Percentiles rank a stretch among this genome's conserved stretches.
Conservation (phyloP, 2,329 filamentous ascomycete species). For the Colletotrichum ledebouriae region DNA sequence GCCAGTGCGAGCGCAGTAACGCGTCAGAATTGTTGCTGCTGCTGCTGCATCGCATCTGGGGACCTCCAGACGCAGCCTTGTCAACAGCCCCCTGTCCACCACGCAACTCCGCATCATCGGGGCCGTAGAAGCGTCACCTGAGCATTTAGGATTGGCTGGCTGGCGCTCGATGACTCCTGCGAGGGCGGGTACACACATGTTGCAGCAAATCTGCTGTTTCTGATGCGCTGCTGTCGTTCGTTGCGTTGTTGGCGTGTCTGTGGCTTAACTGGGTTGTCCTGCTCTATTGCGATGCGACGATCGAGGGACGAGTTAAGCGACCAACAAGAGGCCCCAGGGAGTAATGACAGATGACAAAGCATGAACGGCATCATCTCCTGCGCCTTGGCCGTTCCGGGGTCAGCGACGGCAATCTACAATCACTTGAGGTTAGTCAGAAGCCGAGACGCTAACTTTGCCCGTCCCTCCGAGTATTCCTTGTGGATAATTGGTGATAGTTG, state of each 20-base stretch:
- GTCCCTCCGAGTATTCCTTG: constrained; percentile 11
- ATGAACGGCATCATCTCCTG: background rate
- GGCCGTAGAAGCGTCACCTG: constrained; percentile 38
- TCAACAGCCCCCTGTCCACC: constrained; percentile 31
- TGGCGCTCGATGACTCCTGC: constrained; percentile 36
- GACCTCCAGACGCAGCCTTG: constrained; percentile 41
- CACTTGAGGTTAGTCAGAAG: constrained; percentile 18
- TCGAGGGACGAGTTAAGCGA: constrained; percentile 21
- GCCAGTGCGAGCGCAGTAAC: constrained; percentile 19
- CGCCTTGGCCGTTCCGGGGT: constrained; percentile 2
- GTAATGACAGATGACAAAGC: constrained; percentile 21
- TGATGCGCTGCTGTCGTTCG: constrained; percentile 31
- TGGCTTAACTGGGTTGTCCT: constrained; percentile 21
- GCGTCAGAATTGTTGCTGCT: constrained; percentile 28
- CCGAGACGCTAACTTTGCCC: constrained; percentile 22
- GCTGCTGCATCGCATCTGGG: constrained; percentile 36
- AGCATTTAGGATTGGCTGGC: constrained; percentile 35
- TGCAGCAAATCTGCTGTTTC: constrained; percentile 40
- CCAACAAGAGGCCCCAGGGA: constrained; percentile 15
- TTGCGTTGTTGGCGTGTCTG: constrained; percentile 1
- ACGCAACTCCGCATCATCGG: constrained; percentile 43
- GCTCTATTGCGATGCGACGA: constrained; percentile 31
- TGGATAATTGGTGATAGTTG: constrained; percentile 13
- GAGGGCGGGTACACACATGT: constrained; percentile 42
- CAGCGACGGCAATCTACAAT: constrained; percentile 18